Evolutionary conservation across 768 basidiomycete species (phyloP), one percentile per base, ranked within the genome.

Genomic region (Calocybe cyanea): DNA sequence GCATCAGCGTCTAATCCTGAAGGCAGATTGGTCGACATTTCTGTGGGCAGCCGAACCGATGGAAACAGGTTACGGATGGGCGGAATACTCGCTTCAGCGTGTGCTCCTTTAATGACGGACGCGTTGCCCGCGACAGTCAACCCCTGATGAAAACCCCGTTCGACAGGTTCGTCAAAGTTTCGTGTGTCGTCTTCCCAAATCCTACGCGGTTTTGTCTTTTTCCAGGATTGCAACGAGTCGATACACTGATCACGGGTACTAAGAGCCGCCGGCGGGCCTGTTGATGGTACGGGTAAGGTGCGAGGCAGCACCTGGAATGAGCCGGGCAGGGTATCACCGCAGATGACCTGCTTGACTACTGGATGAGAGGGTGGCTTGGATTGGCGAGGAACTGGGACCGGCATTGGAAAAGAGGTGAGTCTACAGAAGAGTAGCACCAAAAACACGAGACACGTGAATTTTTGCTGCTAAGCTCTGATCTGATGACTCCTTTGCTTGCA

Each of bases 81-180:
- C 84, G 85, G 84, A 82, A 82, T 76, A 73, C 83, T 82, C 81
- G 83, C 82, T 78, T 87, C 75, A 78, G 83, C 84, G 82, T 70
- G 83, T 66, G 76, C 61, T 80, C 86, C 86, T 86, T 88, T 87
- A 85, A 85, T 87, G 71, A 80, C 83, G 60, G 76, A 63, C 71
- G 83, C 83, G 86, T 85, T 78, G 63, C 63, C 81, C 83, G 85
- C 82, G 70, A 66, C 71, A 65, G 77, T 72, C 79, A 87, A 87
- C 85, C 85, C 85, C 66, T 63, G 65, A 49, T 63, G 59, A 87
- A 86, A 86, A 85, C 68, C 75, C 81, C 72, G 78, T 54, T 61
- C 63, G 47, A 56, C 51, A 55, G 45, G 52, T 44, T 55, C 59
- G 45, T 61, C 58, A 43, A 60, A 52, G 44, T 50, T 52, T 43